These are phyloP conservation scores for Penicillium sp. DNA, from an alignment of 2,329 filamentous ascomycete species.

Conservation along the genomic window DNA sequence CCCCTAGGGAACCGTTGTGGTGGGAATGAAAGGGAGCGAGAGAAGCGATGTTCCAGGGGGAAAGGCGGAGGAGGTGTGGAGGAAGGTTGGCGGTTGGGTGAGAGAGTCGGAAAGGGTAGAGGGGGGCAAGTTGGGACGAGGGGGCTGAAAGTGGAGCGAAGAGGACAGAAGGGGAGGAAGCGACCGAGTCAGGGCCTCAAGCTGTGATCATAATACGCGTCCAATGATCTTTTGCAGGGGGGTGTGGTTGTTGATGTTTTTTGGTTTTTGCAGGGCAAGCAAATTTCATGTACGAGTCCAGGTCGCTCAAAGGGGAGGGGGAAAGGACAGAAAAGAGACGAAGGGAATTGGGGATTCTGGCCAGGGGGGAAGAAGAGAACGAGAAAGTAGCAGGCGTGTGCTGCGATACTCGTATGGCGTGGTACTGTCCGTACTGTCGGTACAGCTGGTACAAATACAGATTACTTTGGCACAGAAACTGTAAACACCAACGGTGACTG, in stretches of 20 bases:
- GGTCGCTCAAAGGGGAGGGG: constrained; percentile 11
- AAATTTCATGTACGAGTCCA: constrained; percentile 8
- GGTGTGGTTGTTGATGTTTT: neutral
- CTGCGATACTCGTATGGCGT: neutral
- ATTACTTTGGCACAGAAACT: neutral
- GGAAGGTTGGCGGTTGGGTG: constrained; percentile 10
- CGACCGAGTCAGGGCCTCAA: constrained; percentile 24
- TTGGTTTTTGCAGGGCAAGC: neutral
- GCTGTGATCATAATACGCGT: constrained; percentile 28
- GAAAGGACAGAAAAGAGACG: constrained; percentile 4
- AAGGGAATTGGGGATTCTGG: constrained; percentile 10
- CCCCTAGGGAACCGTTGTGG: constrained; percentile 26
- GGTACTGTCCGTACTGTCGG: neutral
- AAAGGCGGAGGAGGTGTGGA: constrained; percentile 11
- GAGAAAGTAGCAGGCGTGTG: neutral
- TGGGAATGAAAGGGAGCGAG: constrained; percentile 11
- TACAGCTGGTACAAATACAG: neutral
- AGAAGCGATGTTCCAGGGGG: constrained; percentile 14
- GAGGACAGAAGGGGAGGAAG: constrained; percentile 15
- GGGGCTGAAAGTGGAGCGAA: constrained; percentile 26
- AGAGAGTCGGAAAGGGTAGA: constrained; percentile 10
- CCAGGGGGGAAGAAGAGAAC: constrained; percentile 5
- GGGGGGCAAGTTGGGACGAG: constrained; percentile 15
- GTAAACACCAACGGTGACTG: neutral
- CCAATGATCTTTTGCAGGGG: constrained; percentile 15